Evolutionary conservation across 163 green algal species (phyloP).

Genomic region (Chlamydomonas reinhardtii): DNA sequence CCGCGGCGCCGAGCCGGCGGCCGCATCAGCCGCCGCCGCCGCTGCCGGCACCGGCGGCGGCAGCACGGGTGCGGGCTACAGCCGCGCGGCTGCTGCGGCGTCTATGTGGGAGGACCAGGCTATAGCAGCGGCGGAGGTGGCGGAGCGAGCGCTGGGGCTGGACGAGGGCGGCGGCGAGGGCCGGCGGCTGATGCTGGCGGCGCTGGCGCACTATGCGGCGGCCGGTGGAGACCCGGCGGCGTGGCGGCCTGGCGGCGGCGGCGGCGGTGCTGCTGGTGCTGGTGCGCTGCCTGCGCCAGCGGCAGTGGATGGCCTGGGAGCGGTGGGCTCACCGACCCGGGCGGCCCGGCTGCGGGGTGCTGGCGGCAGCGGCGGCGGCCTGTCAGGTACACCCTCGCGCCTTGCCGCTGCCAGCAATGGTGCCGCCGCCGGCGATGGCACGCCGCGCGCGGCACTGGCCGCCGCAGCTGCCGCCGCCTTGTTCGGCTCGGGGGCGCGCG

Average conservation of each 20-base stretch:
- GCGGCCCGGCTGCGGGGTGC: too few species aligned
- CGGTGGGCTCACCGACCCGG: too few species aligned
- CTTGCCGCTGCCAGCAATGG: too few species aligned
- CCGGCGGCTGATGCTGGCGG: slow-evolving; percentile 2
- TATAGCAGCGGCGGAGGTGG: neutral
- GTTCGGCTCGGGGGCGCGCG: too few species aligned
- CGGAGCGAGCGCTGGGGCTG: neutral
- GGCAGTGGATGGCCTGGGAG: too few species aligned
- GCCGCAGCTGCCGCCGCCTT: too few species aligned
- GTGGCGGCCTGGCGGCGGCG: neutral
- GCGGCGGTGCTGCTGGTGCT: neutral
- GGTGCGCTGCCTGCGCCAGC: neutral
- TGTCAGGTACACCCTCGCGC: too few species aligned
- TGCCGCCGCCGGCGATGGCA: too few species aligned
- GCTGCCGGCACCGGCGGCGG: neutral
- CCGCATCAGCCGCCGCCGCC: neutral
- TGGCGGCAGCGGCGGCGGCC: too few species aligned
- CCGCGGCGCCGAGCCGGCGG: neutral
- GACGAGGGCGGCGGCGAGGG: neutral
- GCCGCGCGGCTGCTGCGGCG: slow-evolving; percentile 18
- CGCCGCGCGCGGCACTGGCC: too few species aligned
- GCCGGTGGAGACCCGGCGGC: neutral
- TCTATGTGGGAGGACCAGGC: slow-evolving; percentile 29
- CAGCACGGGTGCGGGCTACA: slow-evolving; percentile 13
- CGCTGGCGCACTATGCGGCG: neutral